Conservation (phyloP, 768 basidiomycete species). For the Suillus plorans region DNA sequence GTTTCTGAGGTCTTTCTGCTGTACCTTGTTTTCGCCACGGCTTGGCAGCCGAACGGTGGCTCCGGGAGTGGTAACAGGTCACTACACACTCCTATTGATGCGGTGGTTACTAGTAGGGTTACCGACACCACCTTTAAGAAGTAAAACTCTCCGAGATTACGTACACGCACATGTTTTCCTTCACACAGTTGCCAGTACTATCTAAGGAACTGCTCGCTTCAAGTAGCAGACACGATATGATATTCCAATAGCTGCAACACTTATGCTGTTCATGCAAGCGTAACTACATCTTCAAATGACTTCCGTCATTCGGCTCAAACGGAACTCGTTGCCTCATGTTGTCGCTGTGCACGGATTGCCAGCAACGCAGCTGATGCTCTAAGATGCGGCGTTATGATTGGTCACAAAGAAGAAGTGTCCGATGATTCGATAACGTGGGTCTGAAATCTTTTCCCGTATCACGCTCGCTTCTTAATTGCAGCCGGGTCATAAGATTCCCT, state of each 20-base stretch:
- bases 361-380: too few relatives aligned
- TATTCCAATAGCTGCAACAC: not conserved
- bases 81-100: too few relatives aligned
- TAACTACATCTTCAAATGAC: not conserved
- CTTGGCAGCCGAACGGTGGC: too few relatives aligned
- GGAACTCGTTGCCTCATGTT: not conserved
- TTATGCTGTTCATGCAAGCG: not conserved
- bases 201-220: not conserved
- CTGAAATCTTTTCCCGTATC: not conserved
- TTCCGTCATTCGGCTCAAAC: too few relatives aligned
- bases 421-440: not conserved
- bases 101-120: too few relatives aligned
- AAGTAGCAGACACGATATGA: not conserved
- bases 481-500: not conserved
- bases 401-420: too few relatives aligned
- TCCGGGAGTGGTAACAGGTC: too few relatives aligned
- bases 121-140: too few relatives aligned
- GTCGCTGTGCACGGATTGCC: too few relatives aligned
- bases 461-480: not conserved
- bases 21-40: too few relatives aligned
- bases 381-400: too few relatives aligned
- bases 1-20: too few relatives aligned
- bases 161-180: not conserved
- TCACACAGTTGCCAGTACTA: not conserved
- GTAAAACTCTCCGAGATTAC: not conserved